A percentile compares a stretch with the other conserved stretches of the same genome.
Conservation (phyloP, 148 eudicot species). For the Nyssa sinensis region DNA sequence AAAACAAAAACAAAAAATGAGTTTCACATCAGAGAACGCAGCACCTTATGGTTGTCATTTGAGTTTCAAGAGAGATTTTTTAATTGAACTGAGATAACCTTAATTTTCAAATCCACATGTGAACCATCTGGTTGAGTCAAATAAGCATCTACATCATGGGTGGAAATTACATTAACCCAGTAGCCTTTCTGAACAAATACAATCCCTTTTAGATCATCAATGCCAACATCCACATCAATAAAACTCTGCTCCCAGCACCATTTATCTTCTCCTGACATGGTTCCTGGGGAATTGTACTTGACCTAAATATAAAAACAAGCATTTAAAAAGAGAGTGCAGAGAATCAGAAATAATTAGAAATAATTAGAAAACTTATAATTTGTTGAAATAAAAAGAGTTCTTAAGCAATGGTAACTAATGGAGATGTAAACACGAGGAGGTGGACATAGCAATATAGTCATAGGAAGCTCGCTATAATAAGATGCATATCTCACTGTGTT, state of each 20-base stretch:
- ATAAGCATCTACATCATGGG: constrained; percentile 78
- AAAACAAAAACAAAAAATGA: constrained; percentile 12
- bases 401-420: no score
- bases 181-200: constrained; percentile 79
- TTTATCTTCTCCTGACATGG: constrained; percentile 49
- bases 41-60: not conserved
- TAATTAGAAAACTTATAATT: no score
- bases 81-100: constrained; percentile 42
- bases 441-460: not conserved
- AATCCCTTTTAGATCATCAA: constrained; percentile 73
- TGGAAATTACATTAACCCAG: constrained; percentile 73
- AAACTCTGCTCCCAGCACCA: constrained; percentile 94
- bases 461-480: not conserved
- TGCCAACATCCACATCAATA: constrained; percentile 66
- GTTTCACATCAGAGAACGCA: not conserved
- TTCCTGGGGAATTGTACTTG: constrained; percentile 50
- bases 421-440: not conserved
- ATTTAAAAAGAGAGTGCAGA: not conserved
- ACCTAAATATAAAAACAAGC: constrained; percentile 40
- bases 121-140: constrained; percentile 73
- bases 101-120: constrained; percentile 55
- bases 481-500: not conserved
- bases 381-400: no score
- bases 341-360: not conserved
- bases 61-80: not conserved